Conservation (phyloP, 176 grass and related monocot genomes). For the Musa beccarii region DNA sequence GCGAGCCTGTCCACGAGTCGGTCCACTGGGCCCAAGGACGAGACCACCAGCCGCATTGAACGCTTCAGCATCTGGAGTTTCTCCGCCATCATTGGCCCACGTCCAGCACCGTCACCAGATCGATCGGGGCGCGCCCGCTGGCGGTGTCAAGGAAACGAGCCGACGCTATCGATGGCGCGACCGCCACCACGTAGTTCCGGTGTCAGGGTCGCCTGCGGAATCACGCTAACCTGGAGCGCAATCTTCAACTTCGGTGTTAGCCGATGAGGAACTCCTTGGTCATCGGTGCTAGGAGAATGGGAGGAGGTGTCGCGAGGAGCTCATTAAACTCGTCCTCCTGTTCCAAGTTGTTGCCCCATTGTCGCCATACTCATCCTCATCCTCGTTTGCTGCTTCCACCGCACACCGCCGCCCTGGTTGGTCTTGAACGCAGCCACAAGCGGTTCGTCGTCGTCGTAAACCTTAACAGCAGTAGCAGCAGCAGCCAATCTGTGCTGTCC, state of each 20-base stretch:
- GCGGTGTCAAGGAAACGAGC: slow-evolving; percentile 6
- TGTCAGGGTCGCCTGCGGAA: slow-evolving; percentile 56
- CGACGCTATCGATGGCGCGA: slow-evolving; percentile 46
- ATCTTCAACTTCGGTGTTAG: neutral
- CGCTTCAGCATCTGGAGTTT: slow-evolving; percentile 90
- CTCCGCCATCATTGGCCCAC: slow-evolving; percentile 71
- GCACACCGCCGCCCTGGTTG: slow-evolving; percentile 17
- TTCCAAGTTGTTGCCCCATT: slow-evolving; percentile 28
- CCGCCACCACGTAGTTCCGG: slow-evolving; percentile 64
- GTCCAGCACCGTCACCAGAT: slow-evolving; percentile 87
- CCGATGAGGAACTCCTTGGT: slow-evolving; percentile 13
- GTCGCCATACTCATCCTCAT: slow-evolving; percentile 5
- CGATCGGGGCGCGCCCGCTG: slow-evolving; percentile 40
- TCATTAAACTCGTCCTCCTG: too few relatives aligned
- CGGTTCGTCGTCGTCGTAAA: slow-evolving; percentile 86
- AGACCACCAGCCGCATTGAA: slow-evolving; percentile 61
- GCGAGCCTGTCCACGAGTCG: slow-evolving; percentile 79
- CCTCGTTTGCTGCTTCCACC: slow-evolving; percentile 57
- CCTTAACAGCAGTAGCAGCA: slow-evolving; percentile 20
- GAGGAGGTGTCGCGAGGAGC: too few relatives aligned
- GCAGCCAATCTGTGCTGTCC: neutral
- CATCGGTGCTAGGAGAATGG: too few relatives aligned
- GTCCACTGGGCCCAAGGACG: slow-evolving; percentile 60
- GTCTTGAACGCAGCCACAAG: slow-evolving; percentile 26
- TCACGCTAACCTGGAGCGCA: slow-evolving; percentile 36